These are phyloP conservation scores for Sclerotinia glacialis DNA, from an alignment of 2,329 filamentous ascomycete genomes.

Conservation along the genomic window DNA sequence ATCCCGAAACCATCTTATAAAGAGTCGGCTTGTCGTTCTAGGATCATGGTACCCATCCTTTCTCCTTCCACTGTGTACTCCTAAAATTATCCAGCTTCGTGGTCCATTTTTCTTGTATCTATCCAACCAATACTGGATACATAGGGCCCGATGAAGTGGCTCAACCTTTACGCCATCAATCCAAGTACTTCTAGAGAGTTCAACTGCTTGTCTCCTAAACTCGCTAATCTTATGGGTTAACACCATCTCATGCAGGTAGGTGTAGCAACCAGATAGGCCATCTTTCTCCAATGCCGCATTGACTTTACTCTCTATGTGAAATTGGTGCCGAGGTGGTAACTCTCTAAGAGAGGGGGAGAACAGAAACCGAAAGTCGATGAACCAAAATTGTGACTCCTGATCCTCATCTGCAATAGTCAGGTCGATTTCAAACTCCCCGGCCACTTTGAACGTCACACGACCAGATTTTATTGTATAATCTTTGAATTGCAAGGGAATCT, in stretches of 20 bases:
- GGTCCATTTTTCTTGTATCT: constrained; percentile 54
- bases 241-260: constrained; percentile 81
- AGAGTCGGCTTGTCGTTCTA: constrained; percentile 54
- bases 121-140: constrained; percentile 86
- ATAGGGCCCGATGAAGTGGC: constrained; percentile 73
- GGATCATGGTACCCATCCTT: constrained; percentile 45
- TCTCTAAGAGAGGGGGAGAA: constrained; percentile 67
- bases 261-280: constrained; percentile 77
- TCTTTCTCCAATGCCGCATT: constrained; percentile 69
- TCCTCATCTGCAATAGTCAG: constrained; percentile 87
- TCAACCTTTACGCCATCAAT: constrained; percentile 74
- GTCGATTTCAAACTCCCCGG: constrained; percentile 87
- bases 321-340: constrained; percentile 61
- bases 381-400: constrained; percentile 80
- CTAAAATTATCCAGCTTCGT: constrained; percentile 91
- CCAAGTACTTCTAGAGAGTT: constrained; percentile 71
- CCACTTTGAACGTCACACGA: constrained; percentile 83
- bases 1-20: constrained; percentile 79
- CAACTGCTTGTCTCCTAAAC: constrained; percentile 71
- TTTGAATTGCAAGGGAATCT: constrained; percentile 69
- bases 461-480: constrained; percentile 78
- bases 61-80: constrained; percentile 64
- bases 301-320: constrained; percentile 65
- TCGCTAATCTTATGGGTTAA: constrained; percentile 88
- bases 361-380: constrained; percentile 84